Percentiles rank a stretch among this genome's conserved stretches.
These are phyloP conservation scores for Alternaria alternata DNA, from an alignment of 2,329 filamentous ascomycete genomes.

Conservation along the genomic window DNA sequence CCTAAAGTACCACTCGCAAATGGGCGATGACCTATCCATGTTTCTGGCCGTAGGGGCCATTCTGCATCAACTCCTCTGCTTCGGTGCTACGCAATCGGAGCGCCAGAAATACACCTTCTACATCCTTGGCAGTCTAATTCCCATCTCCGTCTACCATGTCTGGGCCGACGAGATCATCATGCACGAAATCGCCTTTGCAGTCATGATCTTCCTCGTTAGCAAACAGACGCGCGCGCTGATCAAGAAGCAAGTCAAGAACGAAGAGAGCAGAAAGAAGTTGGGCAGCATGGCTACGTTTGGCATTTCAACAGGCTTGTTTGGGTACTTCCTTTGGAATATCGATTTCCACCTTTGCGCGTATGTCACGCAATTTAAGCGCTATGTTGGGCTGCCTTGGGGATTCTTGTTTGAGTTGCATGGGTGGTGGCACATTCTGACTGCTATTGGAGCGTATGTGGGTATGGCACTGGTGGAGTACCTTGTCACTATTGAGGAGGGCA, in stretches of 20 bases:
- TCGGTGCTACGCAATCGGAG: conserved; percentile 40
- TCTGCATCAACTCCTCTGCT: conserved; percentile 60
- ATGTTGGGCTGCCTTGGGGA: conserved; percentile 63
- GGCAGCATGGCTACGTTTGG: conserved; percentile 40
- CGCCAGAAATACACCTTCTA: conserved; percentile 34
- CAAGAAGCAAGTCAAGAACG: conserved; percentile 33
- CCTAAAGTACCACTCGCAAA: conserved; percentile 57
- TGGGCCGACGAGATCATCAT: conserved; percentile 51
- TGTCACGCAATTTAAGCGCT: conserved; percentile 56
- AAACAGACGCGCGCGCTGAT: conserved; percentile 40
- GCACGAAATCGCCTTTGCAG: conserved; percentile 51
- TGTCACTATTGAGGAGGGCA: conserved; percentile 42
- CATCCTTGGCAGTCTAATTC: conserved; percentile 42
- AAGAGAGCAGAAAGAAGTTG: conserved; percentile 31
- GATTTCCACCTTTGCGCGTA: conserved; percentile 62
- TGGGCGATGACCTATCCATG: conserved; percentile 68
- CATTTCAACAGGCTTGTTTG: conserved; percentile 55
- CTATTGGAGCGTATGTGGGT: conserved; percentile 59
- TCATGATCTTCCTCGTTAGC: conserved; percentile 53
- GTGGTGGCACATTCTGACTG: conserved; percentile 71
- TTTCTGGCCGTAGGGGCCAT: conserved; percentile 62
- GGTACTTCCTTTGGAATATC: conserved; percentile 65
- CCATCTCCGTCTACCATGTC: conserved; percentile 48
- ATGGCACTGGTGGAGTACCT: conserved; percentile 51
- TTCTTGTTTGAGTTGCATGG: conserved; percentile 68